Percentiles rank a stretch among this genome's conserved stretches.
phyloP scores from a whole-genome alignment of 1,284 basidiomycete genomes.

The Rhodotorula sp. region DNA sequence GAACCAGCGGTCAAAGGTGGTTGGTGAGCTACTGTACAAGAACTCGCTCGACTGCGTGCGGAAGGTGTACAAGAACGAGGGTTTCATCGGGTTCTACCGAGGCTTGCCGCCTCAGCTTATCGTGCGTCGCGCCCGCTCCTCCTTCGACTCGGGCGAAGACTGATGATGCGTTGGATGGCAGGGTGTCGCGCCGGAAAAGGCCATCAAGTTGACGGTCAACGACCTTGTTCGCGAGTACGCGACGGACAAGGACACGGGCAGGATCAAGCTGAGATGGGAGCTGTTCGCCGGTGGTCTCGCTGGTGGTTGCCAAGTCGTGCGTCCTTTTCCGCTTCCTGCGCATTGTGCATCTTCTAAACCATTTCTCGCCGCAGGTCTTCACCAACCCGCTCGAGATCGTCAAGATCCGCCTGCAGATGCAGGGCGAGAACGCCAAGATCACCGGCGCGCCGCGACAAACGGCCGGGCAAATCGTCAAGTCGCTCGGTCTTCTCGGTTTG shows the following conservation, averaged over 20 bases:
- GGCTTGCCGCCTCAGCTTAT: slow-evolving; percentile 93
- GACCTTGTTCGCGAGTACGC: slow-evolving; percentile 79
- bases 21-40: slow-evolving; percentile 89
- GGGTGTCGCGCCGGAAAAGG: slow-evolving; percentile 98
- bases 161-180: slow-evolving; percentile 45
- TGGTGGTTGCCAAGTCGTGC: slow-evolving; percentile 94
- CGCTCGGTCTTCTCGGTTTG: slow-evolving; percentile 85
- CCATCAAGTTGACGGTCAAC: slow-evolving; percentile 92
- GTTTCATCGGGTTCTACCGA: slow-evolving; percentile 88
- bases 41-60: slow-evolving; percentile 86
- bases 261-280: slow-evolving; percentile 84
- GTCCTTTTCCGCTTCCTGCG: slow-evolving; percentile 51
- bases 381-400: slow-evolving; percentile 58
- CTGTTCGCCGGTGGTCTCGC: slow-evolving; percentile 86
- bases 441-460: slow-evolving; percentile 71
- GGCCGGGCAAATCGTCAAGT: slow-evolving; percentile 86
- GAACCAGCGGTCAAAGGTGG: slow-evolving; percentile 92
- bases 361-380: slow-evolving; percentile 31
- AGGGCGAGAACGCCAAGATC: slow-evolving; percentile 83
- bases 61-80: slow-evolving; percentile 92
- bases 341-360: no score
- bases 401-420: slow-evolving; percentile 95
- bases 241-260: slow-evolving; percentile 90
- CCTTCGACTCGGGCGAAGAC: neutral
- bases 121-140: slow-evolving; percentile 54